phyloP scores from a whole-genome alignment of 306 rosid species.

The Quillaja saponaria region DNA sequence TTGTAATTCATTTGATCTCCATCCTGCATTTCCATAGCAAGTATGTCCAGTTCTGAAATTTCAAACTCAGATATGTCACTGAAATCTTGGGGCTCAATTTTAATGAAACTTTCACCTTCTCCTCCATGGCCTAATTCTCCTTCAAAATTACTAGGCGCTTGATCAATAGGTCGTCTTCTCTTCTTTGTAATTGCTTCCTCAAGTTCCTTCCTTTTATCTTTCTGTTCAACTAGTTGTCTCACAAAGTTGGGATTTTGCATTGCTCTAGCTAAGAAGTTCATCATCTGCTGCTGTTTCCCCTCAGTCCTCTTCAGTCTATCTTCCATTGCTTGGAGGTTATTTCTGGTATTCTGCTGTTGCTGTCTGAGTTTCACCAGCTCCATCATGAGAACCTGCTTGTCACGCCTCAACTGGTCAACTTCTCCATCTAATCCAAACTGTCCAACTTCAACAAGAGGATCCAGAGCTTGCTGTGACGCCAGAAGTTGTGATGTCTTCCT shows the following conservation, averaged over 20 bases:
- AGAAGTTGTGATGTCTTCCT: constrained; percentile 51
- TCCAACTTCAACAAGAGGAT: constrained; percentile 76
- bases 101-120: constrained; percentile 30
- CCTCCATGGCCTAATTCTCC: constrained; percentile 33
- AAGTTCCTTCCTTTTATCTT: constrained; percentile 50
- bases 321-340: constrained; percentile 57
- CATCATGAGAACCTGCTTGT: constrained; percentile 61
- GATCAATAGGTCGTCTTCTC: constrained; percentile 58
- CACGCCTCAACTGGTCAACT: constrained; percentile 57
- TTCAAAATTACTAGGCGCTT: constrained; percentile 41
- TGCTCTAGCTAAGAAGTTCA: constrained; percentile 72
- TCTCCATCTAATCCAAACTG: constrained; percentile 65
- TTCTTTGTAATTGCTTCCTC: constrained; percentile 48
- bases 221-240: constrained; percentile 53
- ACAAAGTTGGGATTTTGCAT: constrained; percentile 62
- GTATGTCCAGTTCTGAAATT: constrained; percentile 34
- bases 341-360: constrained; percentile 55
- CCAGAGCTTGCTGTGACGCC: constrained; percentile 41
- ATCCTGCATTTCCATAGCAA: constrained; percentile 30
- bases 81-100: constrained; percentile 36
- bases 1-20: constrained; percentile 6
- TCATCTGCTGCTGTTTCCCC: constrained; percentile 61
- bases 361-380: constrained; percentile 77
- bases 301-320: constrained; percentile 58
- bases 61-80: constrained; percentile 31